Evolutionary conservation across 2,329 filamentous ascomycete genomes (phyloP), one percentile per base, ranked within the genome.

Genomic region (Fusarium continuum): DNA sequence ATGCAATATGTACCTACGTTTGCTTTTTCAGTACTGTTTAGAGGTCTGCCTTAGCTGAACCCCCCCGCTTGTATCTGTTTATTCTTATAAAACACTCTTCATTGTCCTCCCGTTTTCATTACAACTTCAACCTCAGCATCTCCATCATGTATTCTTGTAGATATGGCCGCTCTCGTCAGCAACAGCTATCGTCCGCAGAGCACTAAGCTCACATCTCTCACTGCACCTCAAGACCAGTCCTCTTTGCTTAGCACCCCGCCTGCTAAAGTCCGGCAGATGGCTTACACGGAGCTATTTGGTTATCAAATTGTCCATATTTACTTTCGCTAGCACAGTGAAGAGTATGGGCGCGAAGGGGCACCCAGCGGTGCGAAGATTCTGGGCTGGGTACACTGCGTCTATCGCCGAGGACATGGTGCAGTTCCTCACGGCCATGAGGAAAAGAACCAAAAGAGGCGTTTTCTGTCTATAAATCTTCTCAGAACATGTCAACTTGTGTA

Each of bases 401-500:
- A 31, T 8, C 4, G 8, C 2, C 11, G 10, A 17, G 35, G 17
- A 11, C 9, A 7, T n/a, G 23, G 22, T 8, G n/a, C 14, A 8
- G 5, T 32, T 5, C 32, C 43, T 23, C 55, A 61, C 17, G 19
- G 14, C 9, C 49, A 55, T 11, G 6, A 22, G 2, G 48, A 60
- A 28, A 16, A 45, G 17, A 29, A 32, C 8, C 44, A 61, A 7
- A 26, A 38, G 29, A 41, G 49, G 44, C 45, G 23, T 10, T 48
- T 23, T 13, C 25, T 61, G 13, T 38, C 49, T 4, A 23, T 20
- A 2, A 41, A 19, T 8, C 35, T 65, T 2, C 26, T 65, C 14
- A 43, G 23, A 2, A 48, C 61, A 4, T 65, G 62, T 10, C 59
- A 65, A 11, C 35, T 17, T 20, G 23, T 40, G 55, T 64, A 35